Evolutionary conservation across 176 grass and related monocot genomes (phyloP).

Genomic region (sorghum (Sorghum bicolor)): Sorghum_bicolor_NCBIv3 NC_012870.2:8017001-8017500

Average conservation of each 20-base stretch:
- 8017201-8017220: slow-evolving; percentile 26
- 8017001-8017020: not conserved
- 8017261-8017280: slow-evolving; percentile 24
- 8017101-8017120: slow-evolving; percentile 11
- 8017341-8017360: slow-evolving; percentile 32
- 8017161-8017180: not conserved
- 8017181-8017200: not conserved
- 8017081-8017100: not conserved
- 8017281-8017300: not conserved
- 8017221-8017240: not conserved
- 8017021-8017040: not conserved
- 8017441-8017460: not conserved
- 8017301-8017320: not conserved
- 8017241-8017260: not conserved
- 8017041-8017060: not conserved
- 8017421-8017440: not conserved
- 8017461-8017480: too few species aligned
- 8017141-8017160: not conserved
- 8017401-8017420: slow-evolving; percentile 21
- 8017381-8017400: slow-evolving; percentile 41
- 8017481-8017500: too few species aligned
- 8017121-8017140: not conserved
- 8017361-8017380: slow-evolving; percentile 58
- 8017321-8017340: slow-evolving; percentile 59
- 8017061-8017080: too few species aligned